Base-by-base conservation (phyloP, 2,329 filamentous ascomycete genomes). In the Nothopassalora personata region DNA sequence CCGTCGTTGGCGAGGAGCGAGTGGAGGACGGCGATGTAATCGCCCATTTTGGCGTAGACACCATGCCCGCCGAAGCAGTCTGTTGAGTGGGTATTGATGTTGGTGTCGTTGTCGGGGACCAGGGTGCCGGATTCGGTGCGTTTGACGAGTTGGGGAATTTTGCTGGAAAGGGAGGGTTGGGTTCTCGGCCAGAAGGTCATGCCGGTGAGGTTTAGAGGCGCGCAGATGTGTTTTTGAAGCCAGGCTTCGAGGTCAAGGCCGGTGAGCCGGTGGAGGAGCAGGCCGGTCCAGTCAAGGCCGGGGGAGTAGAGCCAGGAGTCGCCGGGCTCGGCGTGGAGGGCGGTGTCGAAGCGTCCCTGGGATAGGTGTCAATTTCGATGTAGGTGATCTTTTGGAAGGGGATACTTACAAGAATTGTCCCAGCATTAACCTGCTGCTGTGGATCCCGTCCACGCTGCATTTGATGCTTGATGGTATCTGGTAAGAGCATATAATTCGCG, bases 261-360 rank as follows among this genome's bases (percentile, higher is more conserved):
- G 0, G 79, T 80, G 0, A 80, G 65, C 0, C 75, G 71, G 63
- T 83, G 81, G 1, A 84, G 73, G 0, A 83, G 70, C 0, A 75
- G 73, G 2, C 82, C 81, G 0, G 77, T 79, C 81, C 80, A 84
- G 70, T 85, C 82, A 1, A 80, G 66, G 2, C 65, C 64, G 0
- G 74, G 63, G 0, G 80, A 76, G 60, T 84, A 84, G 61, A 74
- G 72, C 81, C 81, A 85, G 3, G 73, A 69, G 0, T 71, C 68
- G 0, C 81, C 82, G 0, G 82, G 83, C 57, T 85, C 78, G 61
- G 76, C 82, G 9, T 67, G 53, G 2, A 84, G 75, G 0, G 81
- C 80, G 9, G 77, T 74, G 10, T 61, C 60, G 60, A 76, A 81
- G 0, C 74, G 63, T 18, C 78, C 31, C 31, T 34, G 11, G 8